Base-by-base conservation (phyloP, 2,329 filamentous ascomycete species). In the Lachnellula hyalina region DNA sequence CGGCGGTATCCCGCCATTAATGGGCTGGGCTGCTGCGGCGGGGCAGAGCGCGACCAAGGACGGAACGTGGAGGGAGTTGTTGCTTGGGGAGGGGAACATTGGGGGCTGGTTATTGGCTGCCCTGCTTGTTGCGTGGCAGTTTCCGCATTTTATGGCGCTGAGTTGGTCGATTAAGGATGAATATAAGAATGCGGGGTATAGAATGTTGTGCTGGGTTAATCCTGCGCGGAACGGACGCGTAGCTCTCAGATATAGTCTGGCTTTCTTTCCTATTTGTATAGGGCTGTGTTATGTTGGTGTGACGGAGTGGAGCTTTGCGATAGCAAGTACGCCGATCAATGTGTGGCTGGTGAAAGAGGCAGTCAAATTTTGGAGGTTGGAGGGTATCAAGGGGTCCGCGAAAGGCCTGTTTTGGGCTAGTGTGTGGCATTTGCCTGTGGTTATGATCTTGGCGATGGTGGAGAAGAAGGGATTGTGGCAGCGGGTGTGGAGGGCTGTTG, bases 11-110 rank as follows among this genome's bases (percentile, higher is more conserved):
- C 93, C 94, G 0, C 94, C 94, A 0, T 74, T 99, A 34, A 99
- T 99, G 94, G 94, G 94, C 61, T 99, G 94, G 94, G 89, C 91
- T 15, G 94, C 94, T 0, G 94, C 94, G 0, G 92, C 91, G 0
- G 92, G 91, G 50, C 90, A 96, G 71, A 87, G 86, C 45, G 91
- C 91, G 8, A 89, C 85, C 2, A 82, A 80, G 21, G 84, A 86
- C 61, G 87, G 87, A 32, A 86, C 83, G 11, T 94, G 88, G 85
- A 78, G 81, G 48, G 90, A 94, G 67, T 79, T 96, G 40, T 76
- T 96, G 0, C 82, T 95, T 54, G 86, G 89, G 66, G 69, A 85
- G 70, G 66, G 83, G 70, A 80, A 77, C 25, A 74, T 84, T 11
- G 94, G 94, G 5, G 94, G 93, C 4, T 99, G 94, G 94, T 75